A percentile compares a stretch with the other conserved stretches of the same genome.
Evolutionary conservation across 176 grass and related monocot species (phyloP).

Genomic region (Chrysopogon serrulatus): DNA sequence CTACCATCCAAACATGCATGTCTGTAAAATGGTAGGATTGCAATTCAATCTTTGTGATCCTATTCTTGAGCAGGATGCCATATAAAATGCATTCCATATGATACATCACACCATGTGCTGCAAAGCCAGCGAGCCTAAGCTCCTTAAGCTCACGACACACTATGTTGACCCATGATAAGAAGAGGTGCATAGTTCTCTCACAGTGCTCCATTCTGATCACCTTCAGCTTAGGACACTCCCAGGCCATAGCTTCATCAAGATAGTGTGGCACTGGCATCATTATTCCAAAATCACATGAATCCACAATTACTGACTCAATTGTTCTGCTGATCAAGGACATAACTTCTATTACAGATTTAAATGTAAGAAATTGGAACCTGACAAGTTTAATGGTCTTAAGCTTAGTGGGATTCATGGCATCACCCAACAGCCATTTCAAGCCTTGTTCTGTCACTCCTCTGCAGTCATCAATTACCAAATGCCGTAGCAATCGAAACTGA

Average conservation of each 20-base stretch:
- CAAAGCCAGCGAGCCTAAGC: not conserved
- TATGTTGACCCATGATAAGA: not conserved
- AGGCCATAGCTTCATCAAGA: not conserved
- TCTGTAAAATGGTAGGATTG: not conserved
- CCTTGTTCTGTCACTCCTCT: slow-evolving; percentile 5
- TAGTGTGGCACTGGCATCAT: not conserved
- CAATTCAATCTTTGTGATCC: slow-evolving; percentile 1
- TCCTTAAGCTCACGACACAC: not conserved
- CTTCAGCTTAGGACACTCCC: not conserved
- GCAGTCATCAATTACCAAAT: slow-evolving; percentile 23
- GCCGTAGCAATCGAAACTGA: not conserved
- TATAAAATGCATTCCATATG: not conserved
- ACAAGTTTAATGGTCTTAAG: slow-evolving; percentile 6
- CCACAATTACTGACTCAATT: slow-evolving; percentile 12
- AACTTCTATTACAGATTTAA: slow-evolving; percentile 1
- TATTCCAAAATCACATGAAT: slow-evolving; percentile 9
- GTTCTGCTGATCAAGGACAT: not conserved
- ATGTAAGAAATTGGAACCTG: not conserved
- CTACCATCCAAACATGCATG: not conserved
- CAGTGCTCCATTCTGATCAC: slow-evolving; percentile 2
- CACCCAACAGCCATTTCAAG: not conserved
- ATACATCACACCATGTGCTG: not conserved
- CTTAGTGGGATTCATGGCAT: not conserved
- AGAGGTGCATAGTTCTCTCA: not conserved
- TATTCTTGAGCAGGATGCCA: not conserved